Percentiles rank a stretch among this genome's conserved stretches.
Evolutionary conservation across 2,329 filamentous ascomycete species (phyloP).

Genomic region (Helotiales sp.): DNA sequence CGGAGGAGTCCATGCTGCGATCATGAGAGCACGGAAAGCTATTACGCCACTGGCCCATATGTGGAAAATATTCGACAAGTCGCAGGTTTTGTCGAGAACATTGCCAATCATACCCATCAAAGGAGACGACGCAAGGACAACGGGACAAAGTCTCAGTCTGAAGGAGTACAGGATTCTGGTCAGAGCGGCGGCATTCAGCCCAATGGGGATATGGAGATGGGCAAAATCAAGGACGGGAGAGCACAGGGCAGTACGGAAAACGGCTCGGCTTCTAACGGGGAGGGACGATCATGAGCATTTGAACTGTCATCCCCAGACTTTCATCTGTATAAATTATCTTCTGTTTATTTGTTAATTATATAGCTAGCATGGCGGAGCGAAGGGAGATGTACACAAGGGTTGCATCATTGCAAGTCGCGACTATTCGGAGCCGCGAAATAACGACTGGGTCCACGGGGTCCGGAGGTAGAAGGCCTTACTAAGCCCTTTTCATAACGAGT

Average conservation of each 20-base stretch:
- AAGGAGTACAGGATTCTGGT: not conserved
- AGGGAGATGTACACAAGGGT: not conserved
- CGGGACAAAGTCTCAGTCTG: not conserved
- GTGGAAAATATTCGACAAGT: slow-evolving; percentile 57
- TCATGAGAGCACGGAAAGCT: slow-evolving; percentile 67
- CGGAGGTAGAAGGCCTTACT: too few relatives aligned
- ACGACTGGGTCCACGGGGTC: not conserved
- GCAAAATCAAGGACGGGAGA: not conserved
- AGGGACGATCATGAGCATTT: not conserved
- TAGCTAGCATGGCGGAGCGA: not conserved
- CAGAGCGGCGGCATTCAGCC: not conserved
- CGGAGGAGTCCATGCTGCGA: slow-evolving; percentile 74
- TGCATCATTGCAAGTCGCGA: not conserved
- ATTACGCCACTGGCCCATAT: slow-evolving; percentile 69
- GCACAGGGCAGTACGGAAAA: not conserved
- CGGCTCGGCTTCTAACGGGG: not conserved
- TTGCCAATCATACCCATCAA: not conserved
- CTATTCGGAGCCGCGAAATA: not conserved
- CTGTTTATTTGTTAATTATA: not conserved
- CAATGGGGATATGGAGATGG: not conserved
- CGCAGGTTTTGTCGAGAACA: slow-evolving; percentile 24
- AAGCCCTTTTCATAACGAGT: too few relatives aligned
- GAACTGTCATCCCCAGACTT: not conserved
- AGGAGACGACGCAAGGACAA: not conserved
- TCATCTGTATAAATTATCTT: not conserved